These are phyloP conservation scores for Grosmannia penicillata DNA, from an alignment of 2,329 filamentous ascomycete genomes.

Conservation along the genomic window DNA sequence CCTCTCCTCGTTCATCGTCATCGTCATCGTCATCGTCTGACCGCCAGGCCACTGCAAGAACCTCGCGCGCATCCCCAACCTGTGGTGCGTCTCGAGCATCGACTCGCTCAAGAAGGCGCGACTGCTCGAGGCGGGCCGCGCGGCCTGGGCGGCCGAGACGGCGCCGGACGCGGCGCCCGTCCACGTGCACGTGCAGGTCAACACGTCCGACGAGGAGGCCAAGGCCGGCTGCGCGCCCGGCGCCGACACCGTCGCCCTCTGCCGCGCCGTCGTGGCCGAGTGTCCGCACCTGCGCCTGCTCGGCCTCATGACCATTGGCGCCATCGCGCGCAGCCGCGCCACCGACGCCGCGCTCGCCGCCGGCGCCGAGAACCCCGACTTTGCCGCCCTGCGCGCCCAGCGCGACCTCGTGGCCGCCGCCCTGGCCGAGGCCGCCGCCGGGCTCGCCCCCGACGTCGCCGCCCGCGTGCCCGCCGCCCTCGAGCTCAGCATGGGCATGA, in stretches of 20 bases:
- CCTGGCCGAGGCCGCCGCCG: constrained; percentile 19
- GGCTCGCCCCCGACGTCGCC: constrained; percentile 37
- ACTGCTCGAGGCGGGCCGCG: constrained; percentile 63
- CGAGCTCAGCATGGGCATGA: constrained; percentile 98
- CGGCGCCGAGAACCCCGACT: constrained; percentile 82
- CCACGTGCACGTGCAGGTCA: constrained; percentile 80
- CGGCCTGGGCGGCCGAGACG: constrained; percentile 10
- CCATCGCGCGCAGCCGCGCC: constrained; percentile 70
- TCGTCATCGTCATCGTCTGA: too few species aligned
- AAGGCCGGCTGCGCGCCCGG: constrained; percentile 72
- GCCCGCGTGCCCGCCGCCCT: constrained; percentile 21
- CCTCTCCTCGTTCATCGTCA: background rate
- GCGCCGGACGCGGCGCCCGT: constrained; percentile 26
- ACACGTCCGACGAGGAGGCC: constrained; percentile 75
- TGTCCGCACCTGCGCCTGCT: constrained; percentile 62
- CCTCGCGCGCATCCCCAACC: constrained; percentile 72
- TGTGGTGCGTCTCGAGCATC: constrained; percentile 84
- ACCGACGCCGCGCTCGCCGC: constrained; percentile 61
- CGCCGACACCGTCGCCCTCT: constrained; percentile 46
- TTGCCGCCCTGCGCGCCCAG: constrained; percentile 51
- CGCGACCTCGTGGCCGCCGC: constrained; percentile 49
- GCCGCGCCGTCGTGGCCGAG: constrained; percentile 50
- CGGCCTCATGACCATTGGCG: constrained; percentile 94
- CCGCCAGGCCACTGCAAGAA: constrained; percentile 69
- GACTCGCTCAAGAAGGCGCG: constrained; percentile 80